Evolutionary conservation across 495 filamentous ascomycete species (phyloP).

Genomic region (Rostrohypoxylon terebratum): DNA sequence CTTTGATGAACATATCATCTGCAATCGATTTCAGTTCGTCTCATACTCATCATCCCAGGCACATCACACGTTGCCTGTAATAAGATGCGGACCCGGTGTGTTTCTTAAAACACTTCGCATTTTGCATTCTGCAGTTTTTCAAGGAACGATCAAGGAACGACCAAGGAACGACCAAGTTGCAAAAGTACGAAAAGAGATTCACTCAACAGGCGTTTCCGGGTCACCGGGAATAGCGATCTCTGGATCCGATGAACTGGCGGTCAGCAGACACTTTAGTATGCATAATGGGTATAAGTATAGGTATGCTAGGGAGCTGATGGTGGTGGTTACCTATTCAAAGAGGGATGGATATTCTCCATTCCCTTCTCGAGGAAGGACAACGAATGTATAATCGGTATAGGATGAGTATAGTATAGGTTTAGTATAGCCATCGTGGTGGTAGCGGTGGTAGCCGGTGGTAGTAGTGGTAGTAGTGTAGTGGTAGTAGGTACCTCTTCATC

Average conservation of each 20-base stretch:
- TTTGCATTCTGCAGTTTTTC: neutral
- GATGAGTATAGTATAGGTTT: neutral
- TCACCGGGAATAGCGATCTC: constrained; percentile 48
- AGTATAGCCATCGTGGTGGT: constrained; percentile 3
- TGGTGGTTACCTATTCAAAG: constrained; percentile 5
- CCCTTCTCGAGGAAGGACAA: neutral
- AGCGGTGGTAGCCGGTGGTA: no score
- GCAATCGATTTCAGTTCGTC: constrained; percentile 36
- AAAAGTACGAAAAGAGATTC: constrained; percentile 1
- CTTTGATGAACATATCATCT: constrained; percentile 40
- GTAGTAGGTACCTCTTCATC: neutral
- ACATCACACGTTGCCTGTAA: constrained; percentile 41
- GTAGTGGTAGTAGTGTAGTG: neutral
- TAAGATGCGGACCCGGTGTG: constrained; percentile 21
- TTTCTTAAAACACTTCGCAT: constrained; percentile 12
- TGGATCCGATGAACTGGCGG: constrained; percentile 50
- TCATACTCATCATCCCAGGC: constrained; percentile 35
- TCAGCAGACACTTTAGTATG: constrained; percentile 41
- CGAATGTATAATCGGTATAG: neutral
- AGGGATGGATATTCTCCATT: constrained; percentile 3
- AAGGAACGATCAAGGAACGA: neutral
- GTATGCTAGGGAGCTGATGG: neutral
- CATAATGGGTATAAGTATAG: constrained; percentile 23
- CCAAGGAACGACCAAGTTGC: neutral
- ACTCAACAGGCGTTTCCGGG: constrained; percentile 39